Base-by-base conservation (phyloP, 225 moss, liverwort and hornwort species). In the Ulota crispa region DNA sequence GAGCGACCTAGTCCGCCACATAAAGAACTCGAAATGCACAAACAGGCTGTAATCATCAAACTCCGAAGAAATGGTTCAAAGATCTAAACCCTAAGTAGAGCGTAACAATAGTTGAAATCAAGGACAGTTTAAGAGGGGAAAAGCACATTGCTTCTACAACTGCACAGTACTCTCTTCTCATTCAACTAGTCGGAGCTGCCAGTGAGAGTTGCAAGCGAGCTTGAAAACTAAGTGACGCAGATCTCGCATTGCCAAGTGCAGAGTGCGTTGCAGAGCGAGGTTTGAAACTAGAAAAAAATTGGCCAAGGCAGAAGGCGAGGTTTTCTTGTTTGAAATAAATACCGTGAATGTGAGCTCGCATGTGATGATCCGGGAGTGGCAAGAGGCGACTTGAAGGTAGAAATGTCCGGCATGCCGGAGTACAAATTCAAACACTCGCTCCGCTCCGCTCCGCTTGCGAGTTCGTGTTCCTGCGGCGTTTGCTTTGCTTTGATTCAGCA, bases 141-240 rank as follows among this genome's bases (percentile, higher is more conserved):
- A 30, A 76, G n/a, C 47, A 76, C 37, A 66, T 30, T n/a, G 57
- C 57, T 36, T 36, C 55, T 76, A 36, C 43, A 15, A 42, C 43
- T 53, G 34, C 20, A 68, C 61, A 42, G 63, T 64, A 64, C 50
- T 77, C 50, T 77, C n/a, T 65, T 70, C 78, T 16, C 10, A 60
- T 68, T 76, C 70, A 62, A 56, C 79, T 82, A 79, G 78, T 62
- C 63, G 63, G 20, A 81, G 27, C 83, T 64, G 36, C 37, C 28
- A 8, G 24, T 8, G 21, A 36, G 7, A 27, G 14, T 53, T 45
- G 41, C 54, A 21, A 21, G 19, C 18, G 30, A 80, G 54, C 60
- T 66, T 50, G n/a, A 70, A 52, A 57, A 74, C 27, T 54, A 18
- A 71, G 47, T 23, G 20, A 76, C 50, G 1, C 77, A 19, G 53